Percentiles rank a stretch among this genome's conserved stretches.
Conservation (phyloP, 345 rosid species). For the Stellera chamaejasme region DNA sequence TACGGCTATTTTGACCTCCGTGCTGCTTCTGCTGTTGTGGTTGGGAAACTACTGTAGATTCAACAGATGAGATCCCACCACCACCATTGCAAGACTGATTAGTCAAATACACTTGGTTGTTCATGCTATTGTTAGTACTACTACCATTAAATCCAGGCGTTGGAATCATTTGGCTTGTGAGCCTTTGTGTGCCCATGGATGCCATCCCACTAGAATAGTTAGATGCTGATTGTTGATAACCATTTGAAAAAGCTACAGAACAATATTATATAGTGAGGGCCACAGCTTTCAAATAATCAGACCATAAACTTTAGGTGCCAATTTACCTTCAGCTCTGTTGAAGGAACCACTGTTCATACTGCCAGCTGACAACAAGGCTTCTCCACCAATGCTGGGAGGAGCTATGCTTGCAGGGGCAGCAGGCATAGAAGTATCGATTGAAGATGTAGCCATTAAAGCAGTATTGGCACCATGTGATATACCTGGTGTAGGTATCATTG, state of each 20-base stretch:
- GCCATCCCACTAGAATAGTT: constrained; percentile 71
- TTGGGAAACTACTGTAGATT: constrained; percentile 48
- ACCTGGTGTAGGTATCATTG: constrained; percentile 97
- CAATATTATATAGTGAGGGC: constrained; percentile 6
- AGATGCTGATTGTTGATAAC: constrained; percentile 56
- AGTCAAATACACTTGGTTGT: constrained; percentile 50
- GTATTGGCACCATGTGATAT: constrained; percentile 54
- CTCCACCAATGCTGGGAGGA: constrained; percentile 39
- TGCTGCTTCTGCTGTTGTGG: constrained; percentile 65
- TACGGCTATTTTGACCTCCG: constrained; percentile 60
- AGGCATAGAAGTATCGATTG: constrained; percentile 49
- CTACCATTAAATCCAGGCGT: constrained; percentile 72
- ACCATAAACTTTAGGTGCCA: constrained; percentile 10
- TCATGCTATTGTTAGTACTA: constrained; percentile 26
- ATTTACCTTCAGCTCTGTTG: constrained; percentile 38
- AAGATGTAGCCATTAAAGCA: constrained; percentile 40
- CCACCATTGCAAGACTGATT: constrained; percentile 53
- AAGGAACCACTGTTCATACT: constrained; percentile 46
- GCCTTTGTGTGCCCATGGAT: constrained; percentile 55
- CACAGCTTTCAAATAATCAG: constrained; percentile 9
- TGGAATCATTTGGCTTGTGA: constrained; percentile 82
- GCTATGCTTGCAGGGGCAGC: constrained; percentile 39
- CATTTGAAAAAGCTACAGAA: constrained; percentile 62
- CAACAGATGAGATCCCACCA: constrained; percentile 63
- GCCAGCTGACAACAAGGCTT: constrained; percentile 39